phyloP scores from a whole-genome alignment of 2,329 filamentous ascomycete species.

The Cercospora sp. region DNA sequence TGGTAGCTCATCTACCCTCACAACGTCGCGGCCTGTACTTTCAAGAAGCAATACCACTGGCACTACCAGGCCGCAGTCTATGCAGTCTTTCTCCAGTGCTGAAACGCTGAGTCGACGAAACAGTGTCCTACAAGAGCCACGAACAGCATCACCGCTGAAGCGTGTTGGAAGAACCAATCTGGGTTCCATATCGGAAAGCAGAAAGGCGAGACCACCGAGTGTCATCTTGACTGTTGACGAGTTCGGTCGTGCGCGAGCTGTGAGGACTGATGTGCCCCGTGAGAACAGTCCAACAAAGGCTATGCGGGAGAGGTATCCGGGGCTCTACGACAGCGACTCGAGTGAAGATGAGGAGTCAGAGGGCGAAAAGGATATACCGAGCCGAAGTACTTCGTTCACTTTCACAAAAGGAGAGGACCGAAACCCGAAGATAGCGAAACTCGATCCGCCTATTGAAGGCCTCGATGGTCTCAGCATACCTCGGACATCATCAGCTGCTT shows the following conservation, averaged over 20 bases:
- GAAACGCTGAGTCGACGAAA: constrained; percentile 31
- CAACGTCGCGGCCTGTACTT: constrained; percentile 29
- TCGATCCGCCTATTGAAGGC: constrained; percentile 39
- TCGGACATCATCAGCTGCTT: constrained; percentile 36
- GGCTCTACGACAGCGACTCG: constrained; percentile 45
- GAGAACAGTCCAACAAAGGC: constrained; percentile 41
- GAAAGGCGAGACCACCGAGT: constrained; percentile 41
- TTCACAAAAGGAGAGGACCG: constrained; percentile 34
- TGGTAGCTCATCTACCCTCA: constrained; percentile 18
- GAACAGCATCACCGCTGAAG: constrained; percentile 51
- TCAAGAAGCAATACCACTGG: constrained; percentile 52
- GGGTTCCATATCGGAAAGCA: constrained; percentile 49
- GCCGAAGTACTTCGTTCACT: constrained; percentile 36
- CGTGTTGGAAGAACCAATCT: constrained; percentile 45
- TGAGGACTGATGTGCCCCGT: constrained; percentile 19
- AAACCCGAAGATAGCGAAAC: constrained; percentile 34
- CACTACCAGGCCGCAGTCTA: constrained; percentile 26
- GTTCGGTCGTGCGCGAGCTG: constrained; percentile 49
- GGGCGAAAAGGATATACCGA: constrained; percentile 34
- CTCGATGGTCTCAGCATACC: constrained; percentile 39
- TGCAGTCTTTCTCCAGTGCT: constrained; percentile 34
- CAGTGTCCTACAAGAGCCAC: constrained; percentile 40
- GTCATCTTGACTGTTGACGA: constrained; percentile 49
- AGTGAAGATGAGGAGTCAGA: constrained; percentile 33
- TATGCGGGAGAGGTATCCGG: constrained; percentile 46